Evolutionary conservation across 768 basidiomycete species (phyloP), one percentile per base, ranked within the genome.

Genomic region (Pleurotus ostreatus): DNA sequence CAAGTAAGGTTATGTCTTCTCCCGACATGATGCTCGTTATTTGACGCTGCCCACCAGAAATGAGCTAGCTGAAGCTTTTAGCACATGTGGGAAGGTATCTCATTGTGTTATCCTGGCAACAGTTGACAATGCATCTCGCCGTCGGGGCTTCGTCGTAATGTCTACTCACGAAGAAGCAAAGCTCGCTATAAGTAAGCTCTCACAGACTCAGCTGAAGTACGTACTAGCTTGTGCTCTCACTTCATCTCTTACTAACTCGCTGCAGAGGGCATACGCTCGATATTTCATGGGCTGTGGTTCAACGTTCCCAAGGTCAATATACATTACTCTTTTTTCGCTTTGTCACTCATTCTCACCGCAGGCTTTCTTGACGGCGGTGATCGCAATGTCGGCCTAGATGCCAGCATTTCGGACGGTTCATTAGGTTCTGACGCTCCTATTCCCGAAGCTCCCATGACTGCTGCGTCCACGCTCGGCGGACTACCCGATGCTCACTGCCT

Each of bases 271-370:
- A 91, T 63, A 76, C 78, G 16, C 81, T 92, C 46, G 89, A 92
- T 65, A 81, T 92, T 51, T 91, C 89, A 5, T 92, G 89, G 89
- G 90, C 89, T 15, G 89, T 92, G 20, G 89, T 92, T 38, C 89
- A 92, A 61, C 88, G 89, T 45, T 92, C 89, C 59, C 84, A 87
- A 78, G 89, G 89, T 88, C 34, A 16, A 56, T 60, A 38, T 40
- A 8, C 46, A 2, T 23, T 52, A 13, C 16, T 46, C 11, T 4
- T 9, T 39, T 38, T 48, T 13, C 16, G 8, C 23, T 48, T 15
- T 52, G 25, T 34, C 30, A 51, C 37, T 37, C 8, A 38, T 47
- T 55, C 38, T 15, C 38, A 22, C 6, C 11, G 3, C 59, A 90
- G 89, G 88, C 18, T 91, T 91, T 63, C 74, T 92, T 57, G 89